Percentiles rank a stretch among this genome's conserved stretches.
Conservation (phyloP, 805 yeast species). For the Ogataea saltuana region DNA sequence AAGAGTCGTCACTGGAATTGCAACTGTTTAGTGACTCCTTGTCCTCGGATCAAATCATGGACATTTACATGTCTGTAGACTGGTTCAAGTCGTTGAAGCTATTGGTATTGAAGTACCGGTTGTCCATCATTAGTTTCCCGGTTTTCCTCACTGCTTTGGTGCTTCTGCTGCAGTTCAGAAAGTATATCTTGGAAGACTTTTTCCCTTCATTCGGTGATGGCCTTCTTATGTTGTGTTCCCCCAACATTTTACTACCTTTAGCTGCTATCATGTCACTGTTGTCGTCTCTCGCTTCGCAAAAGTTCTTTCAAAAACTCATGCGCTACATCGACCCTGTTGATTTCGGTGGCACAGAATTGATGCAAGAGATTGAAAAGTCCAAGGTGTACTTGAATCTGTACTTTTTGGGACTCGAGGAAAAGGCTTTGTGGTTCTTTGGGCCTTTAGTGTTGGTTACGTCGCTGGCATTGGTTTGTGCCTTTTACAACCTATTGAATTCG, state of each 20-base stretch:
- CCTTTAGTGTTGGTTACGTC: constrained; percentile 53
- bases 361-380: constrained; percentile 39
- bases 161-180: constrained; percentile 54
- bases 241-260: constrained; percentile 29
- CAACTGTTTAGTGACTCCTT: constrained; percentile 51
- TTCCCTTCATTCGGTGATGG: constrained; percentile 51
- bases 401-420: constrained; percentile 67
- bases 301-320: constrained; percentile 40
- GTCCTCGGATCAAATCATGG: constrained; percentile 37
- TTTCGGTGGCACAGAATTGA: constrained; percentile 45
- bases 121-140: constrained; percentile 72
- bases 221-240: constrained; percentile 40
- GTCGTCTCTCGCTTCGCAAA: constrained; percentile 40
- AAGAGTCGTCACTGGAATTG: constrained; percentile 36
- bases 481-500: constrained; percentile 35
- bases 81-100: constrained; percentile 61
- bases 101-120: constrained; percentile 73
- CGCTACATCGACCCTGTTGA: constrained; percentile 55
- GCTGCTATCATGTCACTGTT: constrained; percentile 36
- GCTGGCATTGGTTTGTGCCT: constrained; percentile 42
- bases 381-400: constrained; percentile 51
- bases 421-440: constrained; percentile 56
- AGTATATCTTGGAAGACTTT: constrained; percentile 39
- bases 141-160: constrained; percentile 55
- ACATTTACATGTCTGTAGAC: constrained; percentile 49